phyloP scores from a whole-genome alignment of 1,284 basidiomycete genomes.

The Puccinia triticina region DNA sequence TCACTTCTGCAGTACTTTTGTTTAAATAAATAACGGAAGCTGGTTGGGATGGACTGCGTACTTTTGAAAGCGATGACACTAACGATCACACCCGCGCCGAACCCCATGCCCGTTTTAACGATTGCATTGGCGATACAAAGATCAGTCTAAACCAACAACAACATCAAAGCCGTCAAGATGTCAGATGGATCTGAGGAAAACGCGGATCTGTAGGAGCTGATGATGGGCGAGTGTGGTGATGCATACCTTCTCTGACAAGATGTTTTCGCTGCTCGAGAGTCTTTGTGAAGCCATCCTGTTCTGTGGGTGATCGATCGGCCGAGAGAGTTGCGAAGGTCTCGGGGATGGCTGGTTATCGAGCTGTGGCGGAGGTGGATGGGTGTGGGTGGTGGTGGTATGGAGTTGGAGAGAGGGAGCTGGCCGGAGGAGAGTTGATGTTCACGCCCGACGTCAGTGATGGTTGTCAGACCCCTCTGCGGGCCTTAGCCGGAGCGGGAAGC shows the following conservation, averaged over 20 bases:
- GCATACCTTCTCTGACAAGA: constrained; percentile 44
- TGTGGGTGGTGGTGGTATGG: not conserved
- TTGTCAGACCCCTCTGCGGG: too few relatives aligned
- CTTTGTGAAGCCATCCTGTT: constrained; percentile 20
- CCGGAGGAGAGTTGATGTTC: too few relatives aligned
- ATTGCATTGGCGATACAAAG: constrained; percentile 61
- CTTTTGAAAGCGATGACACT: constrained; percentile 59
- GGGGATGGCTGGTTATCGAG: not conserved
- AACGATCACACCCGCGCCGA: constrained; percentile 60
- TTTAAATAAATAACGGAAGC: constrained; percentile 21
- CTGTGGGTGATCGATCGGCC: not conserved
- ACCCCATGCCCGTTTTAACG: constrained; percentile 61
- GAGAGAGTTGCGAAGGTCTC: too few relatives aligned
- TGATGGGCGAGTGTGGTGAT: not conserved
- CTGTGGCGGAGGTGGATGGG: not conserved
- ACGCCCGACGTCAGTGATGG: too few relatives aligned
- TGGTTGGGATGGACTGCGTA: not conserved
- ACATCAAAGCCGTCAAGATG: not conserved
- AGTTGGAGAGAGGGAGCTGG: not conserved
- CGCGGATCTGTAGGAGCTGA: too few relatives aligned
- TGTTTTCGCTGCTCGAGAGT: constrained; percentile 45
- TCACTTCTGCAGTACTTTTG: not conserved
- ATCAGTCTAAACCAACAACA: constrained; percentile 55
- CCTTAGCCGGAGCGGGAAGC: too few relatives aligned
- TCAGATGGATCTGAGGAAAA: not conserved